Evolutionary conservation across 768 basidiomycete genomes (phyloP).

Genomic region (Boletellus ananiceps): DNA sequence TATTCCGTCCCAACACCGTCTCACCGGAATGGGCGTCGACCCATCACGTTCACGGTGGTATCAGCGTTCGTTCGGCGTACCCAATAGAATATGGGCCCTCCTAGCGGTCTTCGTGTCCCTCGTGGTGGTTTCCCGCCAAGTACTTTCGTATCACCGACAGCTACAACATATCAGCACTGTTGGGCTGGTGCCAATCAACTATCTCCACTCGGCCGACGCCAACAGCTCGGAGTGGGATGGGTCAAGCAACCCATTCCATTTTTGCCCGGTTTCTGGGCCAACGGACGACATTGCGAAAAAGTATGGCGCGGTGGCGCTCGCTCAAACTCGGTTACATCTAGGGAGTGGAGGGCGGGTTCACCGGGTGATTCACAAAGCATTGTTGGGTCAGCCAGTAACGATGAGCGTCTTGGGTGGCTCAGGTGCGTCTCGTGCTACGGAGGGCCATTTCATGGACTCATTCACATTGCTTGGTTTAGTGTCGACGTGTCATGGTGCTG

Average conservation of each 20-base stretch:
- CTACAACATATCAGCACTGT: conserved; percentile 32
- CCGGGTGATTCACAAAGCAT: conserved; percentile 74
- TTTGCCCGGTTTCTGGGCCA: conserved; percentile 86
- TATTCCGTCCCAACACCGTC: conserved; percentile 36
- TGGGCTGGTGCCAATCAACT: conserved; percentile 69
- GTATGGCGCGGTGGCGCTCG: conserved; percentile 71
- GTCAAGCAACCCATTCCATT: conserved; percentile 67
- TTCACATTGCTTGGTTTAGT: conserved; percentile 42
- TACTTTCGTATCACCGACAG: conserved; percentile 37
- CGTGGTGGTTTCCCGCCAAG: conserved; percentile 51
- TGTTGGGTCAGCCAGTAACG: conserved; percentile 81
- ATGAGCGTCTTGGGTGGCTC: conserved; percentile 90
- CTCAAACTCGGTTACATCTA: conserved; percentile 68
- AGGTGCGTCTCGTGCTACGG: conserved; percentile 42
- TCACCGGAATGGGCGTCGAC: conserved; percentile 42
- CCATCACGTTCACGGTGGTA: conserved; percentile 49
- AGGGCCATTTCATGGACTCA: not conserved
- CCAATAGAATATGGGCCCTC: conserved; percentile 67
- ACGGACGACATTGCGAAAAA: conserved; percentile 74
- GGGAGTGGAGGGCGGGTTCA: conserved; percentile 84
- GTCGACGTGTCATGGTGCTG: conserved; percentile 90
- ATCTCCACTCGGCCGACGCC: conserved; percentile 56
- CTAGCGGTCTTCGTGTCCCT: conserved; percentile 51
- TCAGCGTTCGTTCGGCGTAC: conserved; percentile 57
- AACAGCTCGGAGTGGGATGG: conserved; percentile 34